Base-by-base conservation (phyloP, 2,329 filamentous ascomycete species). In the Orbilia oligospora region DNA sequence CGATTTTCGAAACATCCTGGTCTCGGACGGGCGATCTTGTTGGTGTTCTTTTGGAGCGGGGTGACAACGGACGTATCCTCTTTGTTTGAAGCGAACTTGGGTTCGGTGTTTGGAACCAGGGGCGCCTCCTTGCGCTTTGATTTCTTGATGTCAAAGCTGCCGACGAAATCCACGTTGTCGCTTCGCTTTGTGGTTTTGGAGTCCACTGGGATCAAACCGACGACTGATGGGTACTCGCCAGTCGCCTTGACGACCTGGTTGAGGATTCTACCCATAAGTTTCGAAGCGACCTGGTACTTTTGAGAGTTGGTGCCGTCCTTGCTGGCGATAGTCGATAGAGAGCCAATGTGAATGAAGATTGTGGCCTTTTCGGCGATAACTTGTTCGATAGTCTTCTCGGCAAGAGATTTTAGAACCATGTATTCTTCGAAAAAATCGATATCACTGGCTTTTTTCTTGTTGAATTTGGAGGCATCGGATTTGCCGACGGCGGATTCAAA, bases 1-100 rank as follows among this genome's bases (percentile, higher is more conserved):
- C 90, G 85, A 1, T 90, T 91, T 66, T 87, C 84, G 87, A 97
- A 95, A 88, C 95, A 98, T 55, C 89, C 85, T 5, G 92, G 91
- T 56, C 94, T 87, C 24, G 87, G 80, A 44, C 84, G 82, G 78
- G 84, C 82, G 73, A 85, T 76, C 65, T 81, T 80, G 18, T 80
- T 81, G 16, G 80, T 81, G 36, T 70, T 58, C 38, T 49, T 58
- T 36, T 83, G 81, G 48, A 83, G 83, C 64, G 85, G 83, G 80
- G 82, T 84, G 65, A 82, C 73, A 66, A 84, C 82, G 68, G 85
- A 83, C 51, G 84, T 82, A 66, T 83, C 81, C 80, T 83, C 82
- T 3, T 63, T 58, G 12, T 18, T 61, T 46, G 61, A 36, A 38
- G 67, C 18, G 36, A 71, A 58, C 30, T 71, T 80, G 8, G 71